Percentiles rank a stretch among this genome's conserved stretches.
These are phyloP conservation scores for Solanum chacoense DNA, from an alignment of 305 asterid genomes.

Conservation along the genomic window DNA sequence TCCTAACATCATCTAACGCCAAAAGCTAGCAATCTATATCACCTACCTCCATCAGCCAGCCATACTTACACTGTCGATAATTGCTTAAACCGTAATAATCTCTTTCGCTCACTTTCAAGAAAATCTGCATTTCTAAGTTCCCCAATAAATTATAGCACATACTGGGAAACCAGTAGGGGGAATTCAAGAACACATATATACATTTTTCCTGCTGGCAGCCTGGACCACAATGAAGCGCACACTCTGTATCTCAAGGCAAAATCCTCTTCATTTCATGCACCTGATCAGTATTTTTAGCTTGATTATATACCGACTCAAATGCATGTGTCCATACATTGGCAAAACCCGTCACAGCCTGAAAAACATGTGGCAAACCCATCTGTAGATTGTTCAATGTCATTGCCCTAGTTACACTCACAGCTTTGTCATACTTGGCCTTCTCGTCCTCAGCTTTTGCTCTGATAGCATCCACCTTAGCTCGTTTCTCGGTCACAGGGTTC, in stretches of 20 bases:
- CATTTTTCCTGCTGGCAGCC: background rate
- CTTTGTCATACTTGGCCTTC: constrained; percentile 76
- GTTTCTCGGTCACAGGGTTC: constrained; percentile 56
- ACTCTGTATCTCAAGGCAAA: constrained; percentile 15
- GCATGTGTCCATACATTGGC: constrained; percentile 75
- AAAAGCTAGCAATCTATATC: background rate
- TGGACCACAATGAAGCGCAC: background rate
- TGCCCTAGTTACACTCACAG: constrained; percentile 61
- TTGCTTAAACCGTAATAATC: background rate
- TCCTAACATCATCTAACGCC: background rate
- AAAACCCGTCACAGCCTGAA: constrained; percentile 88
- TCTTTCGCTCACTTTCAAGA: background rate
- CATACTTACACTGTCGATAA: background rate
- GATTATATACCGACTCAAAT: constrained; percentile 75
- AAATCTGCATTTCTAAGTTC: background rate
- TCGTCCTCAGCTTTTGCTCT: constrained; percentile 78
- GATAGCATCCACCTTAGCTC: constrained; percentile 51
- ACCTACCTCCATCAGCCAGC: background rate
- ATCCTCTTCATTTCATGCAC: constrained; percentile 58
- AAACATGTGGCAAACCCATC: constrained; percentile 90
- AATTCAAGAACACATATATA: background rate
- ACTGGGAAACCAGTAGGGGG: background rate
- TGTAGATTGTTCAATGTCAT: constrained; percentile 85
- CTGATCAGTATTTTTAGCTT: constrained; percentile 44
- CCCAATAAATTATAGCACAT: background rate